Percentiles rank a stretch among this genome's conserved stretches.
Conservation (phyloP, 306 rosid genomes). For the Hippophae tibetana region DNA sequence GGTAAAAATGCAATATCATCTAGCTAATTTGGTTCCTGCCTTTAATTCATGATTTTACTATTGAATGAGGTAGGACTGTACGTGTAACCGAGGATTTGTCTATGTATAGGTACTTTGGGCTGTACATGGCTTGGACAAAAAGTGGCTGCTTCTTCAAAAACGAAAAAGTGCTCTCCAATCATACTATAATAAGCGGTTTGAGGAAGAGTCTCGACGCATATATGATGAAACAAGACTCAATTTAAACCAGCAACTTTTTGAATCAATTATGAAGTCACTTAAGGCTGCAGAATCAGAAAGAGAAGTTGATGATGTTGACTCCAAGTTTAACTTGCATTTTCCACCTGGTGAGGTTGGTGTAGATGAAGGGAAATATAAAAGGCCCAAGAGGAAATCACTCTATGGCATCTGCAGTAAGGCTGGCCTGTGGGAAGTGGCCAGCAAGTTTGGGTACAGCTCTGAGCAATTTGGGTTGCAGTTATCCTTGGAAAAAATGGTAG, state of each 20-base stretch:
- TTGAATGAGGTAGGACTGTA: too few species aligned
- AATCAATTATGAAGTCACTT: slow-evolving; percentile 74
- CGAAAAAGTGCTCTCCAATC: slow-evolving; percentile 75
- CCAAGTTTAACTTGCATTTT: slow-evolving; percentile 91
- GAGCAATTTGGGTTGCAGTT: slow-evolving; percentile 89
- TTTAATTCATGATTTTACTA: too few species aligned
- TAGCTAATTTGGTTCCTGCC: neutral
- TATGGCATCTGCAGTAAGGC: slow-evolving; percentile 74
- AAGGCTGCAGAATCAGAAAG: slow-evolving; percentile 94
- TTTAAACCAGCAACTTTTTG: slow-evolving; percentile 68
- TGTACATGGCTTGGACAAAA: slow-evolving; percentile 79
- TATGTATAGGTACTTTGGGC: slow-evolving; percentile 76
- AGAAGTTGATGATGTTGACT: slow-evolving; percentile 97
- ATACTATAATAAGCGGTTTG: slow-evolving; percentile 69
- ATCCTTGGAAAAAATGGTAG: slow-evolving; percentile 59
- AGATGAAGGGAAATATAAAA: slow-evolving; percentile 92
- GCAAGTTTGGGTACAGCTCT: slow-evolving; percentile 86
- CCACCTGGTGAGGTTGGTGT: slow-evolving; percentile 89
- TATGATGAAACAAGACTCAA: slow-evolving; percentile 69
- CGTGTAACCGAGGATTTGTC: slow-evolving; percentile 16
- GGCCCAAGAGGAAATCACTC: slow-evolving; percentile 81
- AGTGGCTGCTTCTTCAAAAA: slow-evolving; percentile 93
- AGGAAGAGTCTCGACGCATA: slow-evolving; percentile 73
- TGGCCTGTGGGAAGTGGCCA: slow-evolving; percentile 95
- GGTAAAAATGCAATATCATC: slow-evolving; percentile 29